Evolutionary conservation across 129 eudicot species (phyloP).

Genomic region (Cynara cardunculus): DNA sequence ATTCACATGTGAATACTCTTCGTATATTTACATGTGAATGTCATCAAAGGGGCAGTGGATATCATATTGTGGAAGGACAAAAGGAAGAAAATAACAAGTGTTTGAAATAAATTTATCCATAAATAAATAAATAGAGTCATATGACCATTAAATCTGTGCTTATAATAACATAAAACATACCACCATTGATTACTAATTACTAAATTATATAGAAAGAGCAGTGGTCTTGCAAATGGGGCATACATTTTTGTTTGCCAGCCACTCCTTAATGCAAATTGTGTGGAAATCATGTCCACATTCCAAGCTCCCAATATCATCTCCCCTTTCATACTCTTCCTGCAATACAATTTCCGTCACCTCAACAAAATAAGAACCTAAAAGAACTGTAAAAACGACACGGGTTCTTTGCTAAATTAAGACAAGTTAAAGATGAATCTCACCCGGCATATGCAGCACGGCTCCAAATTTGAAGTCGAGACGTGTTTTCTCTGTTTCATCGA

Average conservation of each 20-base stretch:
- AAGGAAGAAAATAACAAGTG: not conserved
- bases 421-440: constrained; percentile 28
- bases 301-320: constrained; percentile 73
- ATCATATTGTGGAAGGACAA: not conserved
- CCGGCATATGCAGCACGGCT: constrained; percentile 71
- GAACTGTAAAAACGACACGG: too few relatives aligned
- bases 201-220: constrained; percentile 27
- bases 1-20: too few relatives aligned
- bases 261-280: constrained; percentile 72
- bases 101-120: not conserved
- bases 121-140: too few relatives aligned
- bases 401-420: too few relatives aligned
- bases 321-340: constrained; percentile 76
- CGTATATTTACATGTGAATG: too few relatives aligned
- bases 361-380: too few relatives aligned
- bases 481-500: constrained; percentile 54
- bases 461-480: constrained; percentile 31
- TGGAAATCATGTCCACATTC: constrained; percentile 94
- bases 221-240: constrained; percentile 96
- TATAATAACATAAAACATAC: too few relatives aligned
- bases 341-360: too few relatives aligned
- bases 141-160: too few relatives aligned
- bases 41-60: not conserved
- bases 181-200: not conserved
- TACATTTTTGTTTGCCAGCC: constrained; percentile 72